A percentile compares a stretch with the other conserved stretches of the same genome.
phyloP scores from a whole-genome alignment of 176 grass and related monocot species.

The Carex myosuroides region DNA sequence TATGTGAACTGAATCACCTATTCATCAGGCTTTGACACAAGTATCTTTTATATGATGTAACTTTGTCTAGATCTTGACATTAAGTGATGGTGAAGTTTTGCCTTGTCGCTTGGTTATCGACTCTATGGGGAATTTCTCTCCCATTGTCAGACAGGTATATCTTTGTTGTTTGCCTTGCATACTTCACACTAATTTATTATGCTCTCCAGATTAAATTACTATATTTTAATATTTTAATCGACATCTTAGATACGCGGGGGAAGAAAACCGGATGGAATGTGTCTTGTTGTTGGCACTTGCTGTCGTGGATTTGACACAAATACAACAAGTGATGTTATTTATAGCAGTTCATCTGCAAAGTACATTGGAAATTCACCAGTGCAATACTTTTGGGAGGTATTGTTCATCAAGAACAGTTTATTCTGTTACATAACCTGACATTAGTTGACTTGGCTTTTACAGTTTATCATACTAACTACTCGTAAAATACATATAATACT shows the following conservation, averaged over 20 bases:
- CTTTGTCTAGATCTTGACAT: conserved; percentile 45
- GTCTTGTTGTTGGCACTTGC: conserved; percentile 86
- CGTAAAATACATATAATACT: not conserved
- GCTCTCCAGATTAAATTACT: conserved; percentile 2
- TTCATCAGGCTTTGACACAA: not conserved
- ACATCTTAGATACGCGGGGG: conserved; percentile 52
- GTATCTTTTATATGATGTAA: not conserved
- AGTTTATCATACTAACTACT: not conserved
- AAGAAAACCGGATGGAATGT: conserved; percentile 92
- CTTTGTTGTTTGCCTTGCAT: not conserved
- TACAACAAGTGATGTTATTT: conserved; percentile 76
- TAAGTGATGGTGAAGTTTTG: conserved; percentile 53
- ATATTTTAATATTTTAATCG: conserved; percentile 25
- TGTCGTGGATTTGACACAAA: conserved; percentile 74
- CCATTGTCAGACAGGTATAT: conserved; percentile 77
- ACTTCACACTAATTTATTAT: conserved; percentile 1
- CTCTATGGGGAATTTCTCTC: conserved; percentile 98
- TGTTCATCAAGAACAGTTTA: not conserved
- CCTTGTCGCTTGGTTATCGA: conserved; percentile 60
- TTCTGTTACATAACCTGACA: not conserved
- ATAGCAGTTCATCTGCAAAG: conserved; percentile 62
- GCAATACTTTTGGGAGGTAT: conserved; percentile 97
- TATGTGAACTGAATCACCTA: not conserved
- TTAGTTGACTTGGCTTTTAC: not conserved
- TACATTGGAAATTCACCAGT: conserved; percentile 47